A percentile compares a stretch with the other conserved stretches of the same genome.
Conservation (phyloP, 352 stramenopile species). For the Phytophthora rubi region DNA sequence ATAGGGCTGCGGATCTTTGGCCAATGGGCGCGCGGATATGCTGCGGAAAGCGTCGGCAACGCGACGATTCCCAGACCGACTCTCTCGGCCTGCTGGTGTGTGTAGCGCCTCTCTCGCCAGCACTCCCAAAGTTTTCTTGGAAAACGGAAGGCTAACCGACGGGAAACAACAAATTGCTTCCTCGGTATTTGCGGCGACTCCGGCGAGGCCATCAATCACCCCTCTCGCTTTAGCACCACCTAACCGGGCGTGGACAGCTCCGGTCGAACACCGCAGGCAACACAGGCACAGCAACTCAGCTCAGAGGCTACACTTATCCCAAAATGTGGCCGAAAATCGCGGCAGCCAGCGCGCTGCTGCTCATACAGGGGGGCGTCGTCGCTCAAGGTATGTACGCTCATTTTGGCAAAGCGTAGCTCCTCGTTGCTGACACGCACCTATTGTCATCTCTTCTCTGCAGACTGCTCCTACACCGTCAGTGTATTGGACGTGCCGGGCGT, state of each 20-base stretch:
- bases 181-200: conserved; percentile 37
- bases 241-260: background rate
- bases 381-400: conserved; percentile 20
- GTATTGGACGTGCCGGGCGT: conserved; percentile 65
- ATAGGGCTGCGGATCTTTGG: too few species aligned
- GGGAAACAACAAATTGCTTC: conserved; percentile 35
- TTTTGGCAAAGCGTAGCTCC: background rate
- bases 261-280: conserved; percentile 6
- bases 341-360: conserved; percentile 25
- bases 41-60: background rate
- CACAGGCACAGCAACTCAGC: conserved; percentile 4
- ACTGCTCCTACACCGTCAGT: conserved; percentile 66
- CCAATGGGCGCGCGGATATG: background rate
- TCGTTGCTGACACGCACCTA: background rate
- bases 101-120: conserved; percentile 33
- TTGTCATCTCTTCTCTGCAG: conserved; percentile 23
- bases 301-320: conserved; percentile 1
- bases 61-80: conserved; percentile 21
- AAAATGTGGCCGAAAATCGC: conserved; percentile 37
- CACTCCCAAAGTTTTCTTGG: conserved; percentile 41
- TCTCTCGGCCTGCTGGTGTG: conserved; percentile 28
- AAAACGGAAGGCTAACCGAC: conserved; percentile 46
- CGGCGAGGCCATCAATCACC: background rate
- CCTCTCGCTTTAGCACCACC: background rate
- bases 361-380: conserved; percentile 11